These are phyloP conservation scores for Fraxinus albicans DNA, from an alignment of 305 asterid species.

Conservation along the genomic window DNA sequence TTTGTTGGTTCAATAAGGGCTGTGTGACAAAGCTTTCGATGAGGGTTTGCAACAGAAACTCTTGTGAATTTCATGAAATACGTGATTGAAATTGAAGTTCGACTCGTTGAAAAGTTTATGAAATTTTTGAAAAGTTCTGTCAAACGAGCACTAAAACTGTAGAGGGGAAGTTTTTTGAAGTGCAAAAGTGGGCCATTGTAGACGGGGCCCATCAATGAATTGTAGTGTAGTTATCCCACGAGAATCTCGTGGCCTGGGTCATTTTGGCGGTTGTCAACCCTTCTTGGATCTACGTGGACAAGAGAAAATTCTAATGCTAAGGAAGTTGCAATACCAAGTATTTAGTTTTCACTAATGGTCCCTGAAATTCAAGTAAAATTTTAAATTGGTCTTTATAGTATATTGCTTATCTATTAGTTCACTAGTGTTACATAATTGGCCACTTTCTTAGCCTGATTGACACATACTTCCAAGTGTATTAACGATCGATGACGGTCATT, in stretches of 20 bases:
- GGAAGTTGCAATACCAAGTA: not conserved
- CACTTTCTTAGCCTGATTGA: not conserved
- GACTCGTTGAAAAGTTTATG: not conserved
- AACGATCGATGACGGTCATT: not conserved
- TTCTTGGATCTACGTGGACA: slow-evolving; percentile 2
- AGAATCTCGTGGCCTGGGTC: slow-evolving; percentile 58
- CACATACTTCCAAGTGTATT: not conserved
- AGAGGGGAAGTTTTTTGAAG: not conserved
- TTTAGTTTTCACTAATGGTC: not conserved
- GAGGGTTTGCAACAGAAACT: not conserved
- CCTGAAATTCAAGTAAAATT: not conserved
- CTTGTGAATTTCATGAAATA: not conserved
- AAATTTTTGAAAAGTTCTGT: too few species aligned
- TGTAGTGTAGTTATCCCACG: slow-evolving; percentile 27
- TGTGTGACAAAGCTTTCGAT: not conserved
- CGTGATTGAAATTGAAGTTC: not conserved
- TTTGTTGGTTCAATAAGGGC: not conserved
- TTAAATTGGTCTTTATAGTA: not conserved
- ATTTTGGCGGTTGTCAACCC: slow-evolving; percentile 58
- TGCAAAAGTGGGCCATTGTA: slow-evolving; percentile 26
- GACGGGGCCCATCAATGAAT: slow-evolving; percentile 20
- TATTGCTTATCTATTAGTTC: not conserved
- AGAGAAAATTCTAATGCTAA: not conserved
- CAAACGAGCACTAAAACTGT: not conserved
- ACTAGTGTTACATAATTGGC: not conserved